Base-by-base conservation (phyloP, 1,139 yeast genomes). In the Candida freyschussii region DNA sequence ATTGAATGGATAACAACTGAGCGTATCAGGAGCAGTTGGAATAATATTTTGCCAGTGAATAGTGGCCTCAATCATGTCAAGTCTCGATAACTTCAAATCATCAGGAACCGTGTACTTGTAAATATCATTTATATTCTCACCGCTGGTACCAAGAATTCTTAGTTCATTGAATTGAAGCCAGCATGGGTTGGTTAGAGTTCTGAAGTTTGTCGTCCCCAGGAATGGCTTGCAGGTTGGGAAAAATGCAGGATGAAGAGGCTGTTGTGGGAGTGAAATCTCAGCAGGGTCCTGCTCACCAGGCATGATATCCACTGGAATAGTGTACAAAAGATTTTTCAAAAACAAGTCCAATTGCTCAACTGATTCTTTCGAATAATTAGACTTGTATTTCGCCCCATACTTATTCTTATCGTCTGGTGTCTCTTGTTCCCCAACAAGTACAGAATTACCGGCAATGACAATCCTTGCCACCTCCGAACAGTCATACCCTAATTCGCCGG, bases 21-120 rank as follows among this genome's bases (percentile, higher is more conserved):
- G 62, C 0, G 99, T 93, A 52, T 91, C 98, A 1, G 99, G 99
- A 1, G 96, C 95, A 0, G 97, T 87, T 2, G 98, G 98, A 0
- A 86, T 80, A 23, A 85, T 65, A 48, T 85, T 85, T 47, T 86
- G 91, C 95, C 96, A 91, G 33, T 66, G 62, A 24, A 93, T 56
- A 2, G 84, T 80, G 7, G 77, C 68, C 45, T 78, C 82, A 65
- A 87, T 69, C 45, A 86, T 62, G 16, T 71, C 67, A 12, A 76
- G 46, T 33, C 79, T 52, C 12, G 59, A 54, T 11, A 62, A 59
- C 6, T 59, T 59, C 9, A 54, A 44, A n/a, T 44, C 45, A 15
- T 52, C 53, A 5, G 75, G 75, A 8, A 66, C 55, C 33, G 72
- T 47, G 44, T 91, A 91, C 48, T 78, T 82, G 50, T 66, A 63